These are phyloP conservation scores for Pseudofabraea citricarpa DNA, from an alignment of 2,329 filamentous ascomycete species.

Conservation along the genomic window DNA sequence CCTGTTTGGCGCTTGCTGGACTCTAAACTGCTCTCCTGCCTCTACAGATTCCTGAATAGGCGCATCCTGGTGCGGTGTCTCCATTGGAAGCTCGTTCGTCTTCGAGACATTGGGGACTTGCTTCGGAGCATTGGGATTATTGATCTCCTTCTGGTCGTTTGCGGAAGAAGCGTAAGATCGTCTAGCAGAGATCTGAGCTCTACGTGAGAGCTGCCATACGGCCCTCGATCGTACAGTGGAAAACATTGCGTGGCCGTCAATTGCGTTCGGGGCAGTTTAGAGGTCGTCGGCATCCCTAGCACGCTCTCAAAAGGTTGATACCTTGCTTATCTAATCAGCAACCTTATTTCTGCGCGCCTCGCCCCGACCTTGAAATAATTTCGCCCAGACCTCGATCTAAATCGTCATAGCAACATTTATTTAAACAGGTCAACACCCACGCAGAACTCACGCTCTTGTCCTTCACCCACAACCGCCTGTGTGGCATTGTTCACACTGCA, in stretches of 20 bases:
- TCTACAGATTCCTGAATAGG: constrained; percentile 50
- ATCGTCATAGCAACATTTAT: not conserved
- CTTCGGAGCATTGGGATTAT: constrained; percentile 38
- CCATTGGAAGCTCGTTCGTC: constrained; percentile 52
- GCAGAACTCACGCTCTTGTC: not conserved
- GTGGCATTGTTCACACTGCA: not conserved
- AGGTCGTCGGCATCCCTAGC: too few relatives aligned
- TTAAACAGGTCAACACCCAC: not conserved
- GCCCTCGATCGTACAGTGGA: constrained; percentile 35
- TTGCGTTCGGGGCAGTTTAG: too few relatives aligned
- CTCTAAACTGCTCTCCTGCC: constrained; percentile 26
- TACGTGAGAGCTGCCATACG: constrained; percentile 32
- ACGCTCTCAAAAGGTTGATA: not conserved
- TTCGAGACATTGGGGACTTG: constrained; percentile 51
- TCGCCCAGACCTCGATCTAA: not conserved
- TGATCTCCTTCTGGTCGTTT: constrained; percentile 41
- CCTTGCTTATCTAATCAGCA: too few relatives aligned
- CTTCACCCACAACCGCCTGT: not conserved
- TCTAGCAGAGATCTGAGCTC: constrained; percentile 20
- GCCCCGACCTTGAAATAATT: not conserved
- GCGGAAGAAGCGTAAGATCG: constrained; percentile 32
- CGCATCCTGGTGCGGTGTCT: constrained; percentile 44
- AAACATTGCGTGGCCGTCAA: constrained; percentile 32
- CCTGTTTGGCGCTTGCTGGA: constrained; percentile 79
- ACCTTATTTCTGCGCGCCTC: not conserved